These are phyloP conservation scores for Giardia duodenalis DNA, from an alignment of 208 protist species.

Conservation along the genomic window DNA sequence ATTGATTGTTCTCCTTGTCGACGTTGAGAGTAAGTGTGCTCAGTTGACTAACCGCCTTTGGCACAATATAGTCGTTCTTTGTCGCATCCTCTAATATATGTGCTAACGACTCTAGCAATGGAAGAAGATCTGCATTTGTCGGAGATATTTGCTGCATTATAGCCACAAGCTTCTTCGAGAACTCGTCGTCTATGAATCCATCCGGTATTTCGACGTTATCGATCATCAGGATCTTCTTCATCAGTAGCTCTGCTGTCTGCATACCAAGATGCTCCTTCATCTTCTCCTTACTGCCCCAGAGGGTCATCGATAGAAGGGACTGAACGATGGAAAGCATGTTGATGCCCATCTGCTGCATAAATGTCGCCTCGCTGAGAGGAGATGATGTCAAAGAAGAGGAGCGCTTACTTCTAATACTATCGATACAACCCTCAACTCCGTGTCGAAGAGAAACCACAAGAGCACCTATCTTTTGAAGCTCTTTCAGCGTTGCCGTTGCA, in stretches of 20 bases:
- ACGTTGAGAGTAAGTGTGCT: background rate
- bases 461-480: background rate
- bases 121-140: background rate
- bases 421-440: background rate
- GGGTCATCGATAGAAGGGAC: background rate
- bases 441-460: background rate
- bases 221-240: background rate
- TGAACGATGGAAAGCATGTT: background rate
- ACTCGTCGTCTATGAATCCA: background rate
- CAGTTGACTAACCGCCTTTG: background rate
- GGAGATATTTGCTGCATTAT: background rate
- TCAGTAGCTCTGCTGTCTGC: background rate
- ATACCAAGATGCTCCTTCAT: background rate
- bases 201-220: background rate
- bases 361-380: background rate
- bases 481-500: background rate
- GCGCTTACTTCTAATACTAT: background rate
- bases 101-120: background rate
- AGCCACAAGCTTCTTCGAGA: background rate
- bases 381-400: background rate
- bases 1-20: background rate
- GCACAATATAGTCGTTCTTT: background rate
- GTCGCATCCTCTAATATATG: background rate
- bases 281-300: background rate
- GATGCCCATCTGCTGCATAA: background rate